phyloP scores from a whole-genome alignment of 2,329 filamentous ascomycete species.

The Orbilia blumenaviensis region DNA sequence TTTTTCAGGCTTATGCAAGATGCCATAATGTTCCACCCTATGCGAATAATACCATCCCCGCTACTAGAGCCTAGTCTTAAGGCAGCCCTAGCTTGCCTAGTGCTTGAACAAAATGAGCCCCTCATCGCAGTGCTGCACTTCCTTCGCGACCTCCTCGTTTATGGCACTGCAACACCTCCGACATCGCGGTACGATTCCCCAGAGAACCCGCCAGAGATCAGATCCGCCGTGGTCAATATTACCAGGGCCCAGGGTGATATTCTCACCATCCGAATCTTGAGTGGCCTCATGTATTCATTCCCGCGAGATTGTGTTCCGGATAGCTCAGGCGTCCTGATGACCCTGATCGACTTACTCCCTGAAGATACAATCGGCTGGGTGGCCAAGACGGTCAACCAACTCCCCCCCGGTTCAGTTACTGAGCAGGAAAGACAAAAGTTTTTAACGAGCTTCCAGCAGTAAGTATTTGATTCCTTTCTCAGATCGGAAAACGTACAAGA shows the following conservation, averaged over 20 bases:
- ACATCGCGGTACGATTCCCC: slow-evolving; percentile 69
- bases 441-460: slow-evolving; percentile 79
- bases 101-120: slow-evolving; percentile 89
- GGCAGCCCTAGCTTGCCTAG: slow-evolving; percentile 84
- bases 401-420: slow-evolving; percentile 83
- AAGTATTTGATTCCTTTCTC: slow-evolving; percentile 44
- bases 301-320: slow-evolving; percentile 95
- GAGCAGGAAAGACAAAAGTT: slow-evolving; percentile 81
- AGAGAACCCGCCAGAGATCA: slow-evolving; percentile 74
- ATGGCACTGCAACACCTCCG: slow-evolving; percentile 74
- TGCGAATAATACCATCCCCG: slow-evolving; percentile 79
- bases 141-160: slow-evolving; percentile 87
- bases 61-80: slow-evolving; percentile 85
- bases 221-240: slow-evolving; percentile 76
- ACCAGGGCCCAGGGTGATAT: slow-evolving; percentile 75
- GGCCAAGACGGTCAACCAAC: slow-evolving; percentile 79
- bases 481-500: background rate
- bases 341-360: slow-evolving; percentile 86
- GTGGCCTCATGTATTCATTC: slow-evolving; percentile 99
- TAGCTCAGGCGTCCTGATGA: slow-evolving; percentile 88
- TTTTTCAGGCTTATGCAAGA: slow-evolving; percentile 95
- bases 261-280: slow-evolving; percentile 87
- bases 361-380: slow-evolving; percentile 83
- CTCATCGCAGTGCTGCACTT: slow-evolving; percentile 92
- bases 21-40: slow-evolving; percentile 89